Evolutionary conservation across 1,284 basidiomycete species (phyloP).

Genomic region (Ceratobasidium sp.): DNA sequence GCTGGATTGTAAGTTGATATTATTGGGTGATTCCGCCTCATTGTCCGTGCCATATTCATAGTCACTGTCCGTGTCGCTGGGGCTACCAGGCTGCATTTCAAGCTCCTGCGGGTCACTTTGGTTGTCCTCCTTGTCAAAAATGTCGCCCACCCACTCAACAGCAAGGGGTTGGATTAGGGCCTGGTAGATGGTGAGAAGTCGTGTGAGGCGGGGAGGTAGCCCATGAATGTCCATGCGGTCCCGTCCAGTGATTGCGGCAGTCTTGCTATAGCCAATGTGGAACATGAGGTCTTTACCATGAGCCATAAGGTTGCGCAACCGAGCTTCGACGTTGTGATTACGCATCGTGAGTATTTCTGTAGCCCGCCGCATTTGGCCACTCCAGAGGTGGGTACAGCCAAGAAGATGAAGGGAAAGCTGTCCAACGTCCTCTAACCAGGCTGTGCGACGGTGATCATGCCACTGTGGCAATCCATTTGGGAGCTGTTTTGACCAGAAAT

Average conservation of each 20-base stretch:
- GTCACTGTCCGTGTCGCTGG: too few species aligned
- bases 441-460: neutral
- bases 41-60: too few species aligned
- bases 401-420: neutral
- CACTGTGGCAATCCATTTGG: neutral
- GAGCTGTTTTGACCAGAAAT: neutral
- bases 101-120: too few species aligned
- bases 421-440: neutral
- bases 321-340: neutral
- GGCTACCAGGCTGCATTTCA: too few species aligned
- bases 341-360: neutral
- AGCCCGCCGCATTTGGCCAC: neutral
- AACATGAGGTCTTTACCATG: neutral
- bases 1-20: too few species aligned
- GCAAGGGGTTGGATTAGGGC: neutral
- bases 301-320: neutral
- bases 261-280: conserved; percentile 1
- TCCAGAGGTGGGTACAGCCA: neutral
- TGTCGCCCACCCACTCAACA: neutral
- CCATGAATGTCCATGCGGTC: conserved; percentile 12
- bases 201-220: neutral
- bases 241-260: neutral
- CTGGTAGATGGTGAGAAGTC: neutral
- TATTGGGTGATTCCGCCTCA: too few species aligned
- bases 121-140: neutral